Percentiles rank a stretch among this genome's conserved stretches.
Conservation (phyloP, 2,329 filamentous ascomycete genomes). For the Pochonia chlamydosporia region DNA sequence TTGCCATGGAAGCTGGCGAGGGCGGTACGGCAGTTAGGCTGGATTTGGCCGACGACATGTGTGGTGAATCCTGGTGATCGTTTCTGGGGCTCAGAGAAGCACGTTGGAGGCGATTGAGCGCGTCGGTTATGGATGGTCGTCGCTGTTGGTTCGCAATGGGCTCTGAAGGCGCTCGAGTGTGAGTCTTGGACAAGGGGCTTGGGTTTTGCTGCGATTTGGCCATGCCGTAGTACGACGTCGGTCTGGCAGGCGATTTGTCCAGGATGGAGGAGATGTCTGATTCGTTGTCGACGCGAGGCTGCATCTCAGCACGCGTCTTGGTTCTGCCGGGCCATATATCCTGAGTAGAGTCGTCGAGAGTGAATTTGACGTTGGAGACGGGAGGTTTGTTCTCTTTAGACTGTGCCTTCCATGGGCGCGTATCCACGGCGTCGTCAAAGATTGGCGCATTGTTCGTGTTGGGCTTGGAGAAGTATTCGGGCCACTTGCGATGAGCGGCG, state of each 20-base stretch:
- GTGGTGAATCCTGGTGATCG: slow-evolving; percentile 22
- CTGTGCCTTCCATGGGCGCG: slow-evolving; percentile 28
- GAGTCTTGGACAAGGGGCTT: slow-evolving; percentile 32
- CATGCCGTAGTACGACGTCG: slow-evolving; percentile 18
- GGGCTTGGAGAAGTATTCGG: slow-evolving; percentile 42
- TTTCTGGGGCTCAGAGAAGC: slow-evolving; percentile 25
- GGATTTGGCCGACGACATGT: slow-evolving; percentile 33
- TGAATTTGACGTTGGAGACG: slow-evolving; percentile 22
- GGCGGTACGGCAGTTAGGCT: slow-evolving; percentile 36
- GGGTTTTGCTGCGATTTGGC: slow-evolving; percentile 25
- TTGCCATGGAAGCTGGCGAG: slow-evolving; percentile 27
- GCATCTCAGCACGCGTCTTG: slow-evolving; percentile 44
- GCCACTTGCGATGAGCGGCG: slow-evolving; percentile 44
- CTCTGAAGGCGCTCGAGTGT: slow-evolving; percentile 24
- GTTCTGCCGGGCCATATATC: slow-evolving; percentile 33
- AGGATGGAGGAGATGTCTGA: slow-evolving; percentile 42
- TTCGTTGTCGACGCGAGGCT: slow-evolving; percentile 47
- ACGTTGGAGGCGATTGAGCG: slow-evolving; percentile 28
- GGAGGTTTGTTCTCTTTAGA: slow-evolving; percentile 43
- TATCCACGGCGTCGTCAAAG: slow-evolving; percentile 26
- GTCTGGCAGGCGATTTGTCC: slow-evolving; percentile 31
- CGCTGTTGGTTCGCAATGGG: slow-evolving; percentile 17
- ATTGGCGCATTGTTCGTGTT: slow-evolving; percentile 22
- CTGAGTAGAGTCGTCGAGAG: slow-evolving; percentile 35
- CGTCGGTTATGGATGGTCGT: slow-evolving; percentile 26